Percentiles rank a stretch among this genome's conserved stretches.
Evolutionary conservation across 2,329 filamentous ascomycete genomes (phyloP).

Genomic region (Onygena corvina): DNA sequence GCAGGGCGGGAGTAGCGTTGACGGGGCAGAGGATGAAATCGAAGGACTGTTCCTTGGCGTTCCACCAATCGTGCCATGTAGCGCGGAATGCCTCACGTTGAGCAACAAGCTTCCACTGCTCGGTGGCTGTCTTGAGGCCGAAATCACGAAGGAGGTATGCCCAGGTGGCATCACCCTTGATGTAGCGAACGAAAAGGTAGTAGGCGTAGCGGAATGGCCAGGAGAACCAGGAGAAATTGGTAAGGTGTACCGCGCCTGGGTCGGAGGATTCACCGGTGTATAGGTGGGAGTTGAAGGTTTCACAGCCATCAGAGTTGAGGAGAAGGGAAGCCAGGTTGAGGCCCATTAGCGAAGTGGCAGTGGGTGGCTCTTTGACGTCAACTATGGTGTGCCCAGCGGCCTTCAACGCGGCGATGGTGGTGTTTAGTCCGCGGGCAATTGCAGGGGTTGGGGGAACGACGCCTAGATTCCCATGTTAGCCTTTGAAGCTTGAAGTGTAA

Average conservation of each 20-base stretch:
- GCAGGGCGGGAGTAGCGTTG: slow-evolving; percentile 80
- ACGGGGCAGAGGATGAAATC: slow-evolving; percentile 76
- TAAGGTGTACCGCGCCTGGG: slow-evolving; percentile 61
- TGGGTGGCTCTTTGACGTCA: slow-evolving; percentile 53
- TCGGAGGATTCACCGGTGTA: slow-evolving; percentile 69
- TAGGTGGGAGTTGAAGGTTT: slow-evolving; percentile 66
- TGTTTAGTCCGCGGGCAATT: slow-evolving; percentile 62
- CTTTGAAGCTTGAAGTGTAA: neutral
- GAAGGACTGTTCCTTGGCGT: slow-evolving; percentile 52
- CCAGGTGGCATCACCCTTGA: slow-evolving; percentile 64
- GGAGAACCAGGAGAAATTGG: slow-evolving; percentile 60
- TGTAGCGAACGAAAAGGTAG: slow-evolving; percentile 78
- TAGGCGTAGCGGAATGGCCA: slow-evolving; percentile 69
- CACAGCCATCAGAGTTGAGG: slow-evolving; percentile 72
- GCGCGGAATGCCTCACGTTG: slow-evolving; percentile 66
- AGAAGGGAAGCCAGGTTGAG: slow-evolving; percentile 66
- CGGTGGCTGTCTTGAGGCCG: slow-evolving; percentile 58
- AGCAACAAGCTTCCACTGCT: slow-evolving; percentile 72
- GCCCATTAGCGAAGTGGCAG: slow-evolving; percentile 65
- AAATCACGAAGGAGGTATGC: slow-evolving; percentile 63
- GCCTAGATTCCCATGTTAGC: slow-evolving; percentile 26
- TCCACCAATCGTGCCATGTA: slow-evolving; percentile 78
- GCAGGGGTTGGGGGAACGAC: slow-evolving; percentile 81
- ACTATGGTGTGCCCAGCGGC: slow-evolving; percentile 63
- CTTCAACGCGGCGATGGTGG: slow-evolving; percentile 56